These are phyloP conservation scores for Plasmodium sp. DNA, from an alignment of 169 alveolate species.

Conservation along the genomic window DNA sequence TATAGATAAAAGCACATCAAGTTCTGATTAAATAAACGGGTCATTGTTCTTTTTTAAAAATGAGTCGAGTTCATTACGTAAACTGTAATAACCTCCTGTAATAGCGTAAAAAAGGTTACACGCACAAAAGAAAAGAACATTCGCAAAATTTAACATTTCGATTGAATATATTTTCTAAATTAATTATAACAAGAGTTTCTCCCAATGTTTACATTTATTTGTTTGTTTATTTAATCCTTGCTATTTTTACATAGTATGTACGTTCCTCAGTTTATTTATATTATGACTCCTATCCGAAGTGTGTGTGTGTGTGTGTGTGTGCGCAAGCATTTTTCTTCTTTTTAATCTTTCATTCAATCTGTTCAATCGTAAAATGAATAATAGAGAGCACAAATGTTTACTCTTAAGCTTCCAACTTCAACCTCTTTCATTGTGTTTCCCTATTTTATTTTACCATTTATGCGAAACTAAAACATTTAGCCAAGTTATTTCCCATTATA, in stretches of 20 bases:
- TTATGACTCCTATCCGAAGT: not conserved
- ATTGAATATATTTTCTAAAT: not conserved
- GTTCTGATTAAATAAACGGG: not conserved
- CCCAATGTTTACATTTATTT: not conserved
- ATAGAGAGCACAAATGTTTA: too few relatives aligned
- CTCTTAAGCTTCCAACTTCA: not conserved
- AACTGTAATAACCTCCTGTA: not conserved
- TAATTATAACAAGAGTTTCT: not conserved
- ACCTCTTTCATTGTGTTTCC: not conserved
- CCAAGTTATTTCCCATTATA: not conserved
- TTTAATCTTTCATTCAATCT: too few relatives aligned
- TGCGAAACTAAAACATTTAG: not conserved
- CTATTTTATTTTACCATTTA: not conserved
- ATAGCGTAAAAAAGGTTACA: too few relatives aligned
- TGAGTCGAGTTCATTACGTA: not conserved
- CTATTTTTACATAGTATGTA: not conserved
- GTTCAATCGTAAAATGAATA: too few relatives aligned
- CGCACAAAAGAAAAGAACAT: not conserved
- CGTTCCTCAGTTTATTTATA: not conserved
- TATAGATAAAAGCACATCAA: not conserved
- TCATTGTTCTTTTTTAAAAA: not conserved
- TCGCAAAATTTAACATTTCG: not conserved
- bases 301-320: not conserved
- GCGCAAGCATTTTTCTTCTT: not conserved
- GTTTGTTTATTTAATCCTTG: not conserved